phyloP scores from a whole-genome alignment of 2,329 filamentous ascomycete species.

The Biscogniauxia marginata region DNA sequence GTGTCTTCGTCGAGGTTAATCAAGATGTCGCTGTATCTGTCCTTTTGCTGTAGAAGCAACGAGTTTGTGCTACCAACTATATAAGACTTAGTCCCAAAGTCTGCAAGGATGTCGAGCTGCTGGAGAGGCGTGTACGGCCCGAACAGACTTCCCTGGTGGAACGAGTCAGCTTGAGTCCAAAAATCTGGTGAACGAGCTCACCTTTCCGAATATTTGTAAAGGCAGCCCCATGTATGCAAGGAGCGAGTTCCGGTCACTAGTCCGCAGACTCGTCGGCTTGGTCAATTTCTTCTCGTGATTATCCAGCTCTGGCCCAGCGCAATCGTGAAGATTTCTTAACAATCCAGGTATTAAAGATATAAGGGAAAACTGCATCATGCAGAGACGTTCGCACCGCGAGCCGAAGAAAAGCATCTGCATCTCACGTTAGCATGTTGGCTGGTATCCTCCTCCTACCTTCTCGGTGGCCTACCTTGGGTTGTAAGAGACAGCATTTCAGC shows the following conservation, averaged over 20 bases:
- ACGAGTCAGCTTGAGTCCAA: not conserved
- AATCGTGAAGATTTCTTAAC: conserved; percentile 88
- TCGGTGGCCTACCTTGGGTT: conserved; percentile 72
- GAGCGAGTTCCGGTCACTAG: conserved; percentile 86
- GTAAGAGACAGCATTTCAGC: conserved; percentile 88
- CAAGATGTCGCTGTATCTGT: conserved; percentile 92
- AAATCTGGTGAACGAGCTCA: conserved; percentile 33
- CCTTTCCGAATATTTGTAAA: conserved; percentile 91
- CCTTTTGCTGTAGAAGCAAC: conserved; percentile 86
- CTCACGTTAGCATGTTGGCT: conserved; percentile 9
- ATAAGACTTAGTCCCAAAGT: conserved; percentile 94
- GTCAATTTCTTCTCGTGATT: conserved; percentile 72
- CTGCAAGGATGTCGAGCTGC: conserved; percentile 89
- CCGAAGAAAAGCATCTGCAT: conserved; percentile 95
- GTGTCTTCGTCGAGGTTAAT: conserved; percentile 92
- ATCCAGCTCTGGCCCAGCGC: conserved; percentile 89
- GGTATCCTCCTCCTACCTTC: not conserved
- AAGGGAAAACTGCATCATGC: conserved; percentile 97
- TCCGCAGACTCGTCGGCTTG: conserved; percentile 81
- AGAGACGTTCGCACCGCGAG: conserved; percentile 90
- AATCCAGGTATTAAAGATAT: conserved; percentile 93
- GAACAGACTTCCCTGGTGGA: conserved; percentile 76
- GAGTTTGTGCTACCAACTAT: conserved; percentile 97
- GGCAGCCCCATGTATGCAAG: conserved; percentile 93
- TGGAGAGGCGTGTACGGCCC: conserved; percentile 96